Evolutionary conservation across 2,329 filamentous ascomycete species (phyloP).

Genomic region (Apiospora marii): DNA sequence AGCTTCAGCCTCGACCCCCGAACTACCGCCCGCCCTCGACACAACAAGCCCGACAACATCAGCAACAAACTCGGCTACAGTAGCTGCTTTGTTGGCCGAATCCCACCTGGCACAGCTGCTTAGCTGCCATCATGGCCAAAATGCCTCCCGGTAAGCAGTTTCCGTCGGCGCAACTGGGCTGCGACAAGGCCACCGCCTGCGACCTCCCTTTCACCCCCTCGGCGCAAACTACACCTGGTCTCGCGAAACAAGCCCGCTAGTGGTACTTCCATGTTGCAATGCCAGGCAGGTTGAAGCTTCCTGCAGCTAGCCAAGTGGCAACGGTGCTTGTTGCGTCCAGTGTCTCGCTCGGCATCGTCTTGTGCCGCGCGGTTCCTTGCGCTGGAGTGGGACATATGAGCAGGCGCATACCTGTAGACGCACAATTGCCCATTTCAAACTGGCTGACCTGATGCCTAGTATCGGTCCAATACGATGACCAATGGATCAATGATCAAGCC

Average conservation of each 20-base stretch:
- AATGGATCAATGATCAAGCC: constrained; percentile 49
- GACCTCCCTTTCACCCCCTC: neutral
- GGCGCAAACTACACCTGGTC: neutral
- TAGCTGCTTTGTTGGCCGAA: neutral
- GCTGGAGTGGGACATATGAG: neutral
- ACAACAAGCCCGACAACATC: neutral
- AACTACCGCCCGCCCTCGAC: neutral
- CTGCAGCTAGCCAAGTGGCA: neutral
- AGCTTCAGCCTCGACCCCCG: constrained; percentile 16
- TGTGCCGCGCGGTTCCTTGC: neutral
- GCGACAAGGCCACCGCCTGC: neutral
- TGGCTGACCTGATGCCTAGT: constrained; percentile 36
- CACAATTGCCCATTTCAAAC: neutral
- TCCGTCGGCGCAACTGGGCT: neutral
- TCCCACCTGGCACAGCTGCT: neutral
- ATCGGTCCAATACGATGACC: constrained; percentile 45
- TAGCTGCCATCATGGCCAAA: constrained; percentile 13
- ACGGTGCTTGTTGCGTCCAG: neutral
- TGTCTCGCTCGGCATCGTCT: neutral
- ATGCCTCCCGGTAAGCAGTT: constrained; percentile 17
- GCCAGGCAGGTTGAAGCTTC: neutral
- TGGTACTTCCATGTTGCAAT: neutral
- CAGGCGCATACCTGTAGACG: neutral
- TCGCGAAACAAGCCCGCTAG: neutral
- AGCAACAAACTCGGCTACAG: neutral